A percentile compares a stretch with the other conserved stretches of the same genome.
Conservation (phyloP, 2,329 filamentous ascomycete species). For the Aureobasidium leucospermi region DNA sequence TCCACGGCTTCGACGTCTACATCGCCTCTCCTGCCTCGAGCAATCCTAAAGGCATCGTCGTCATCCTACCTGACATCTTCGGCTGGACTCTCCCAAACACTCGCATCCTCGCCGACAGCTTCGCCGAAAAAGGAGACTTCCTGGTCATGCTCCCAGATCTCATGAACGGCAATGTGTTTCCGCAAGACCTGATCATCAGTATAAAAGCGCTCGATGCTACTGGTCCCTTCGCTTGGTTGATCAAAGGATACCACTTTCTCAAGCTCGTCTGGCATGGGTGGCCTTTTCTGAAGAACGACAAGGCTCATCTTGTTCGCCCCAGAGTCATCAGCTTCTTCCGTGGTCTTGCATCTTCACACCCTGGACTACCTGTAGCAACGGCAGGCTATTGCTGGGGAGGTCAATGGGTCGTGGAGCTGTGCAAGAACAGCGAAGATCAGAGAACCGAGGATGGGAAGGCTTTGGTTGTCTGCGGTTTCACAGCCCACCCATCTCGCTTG, state of each 20-base stretch:
- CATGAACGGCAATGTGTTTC: conserved; percentile 26
- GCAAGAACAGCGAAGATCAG: conserved; percentile 19
- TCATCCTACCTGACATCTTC: conserved; percentile 34
- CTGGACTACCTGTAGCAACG: conserved; percentile 25
- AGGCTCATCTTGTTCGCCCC: conserved; percentile 23
- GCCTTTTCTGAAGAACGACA: conserved; percentile 23
- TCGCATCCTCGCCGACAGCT: conserved; percentile 31
- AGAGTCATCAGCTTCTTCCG: conserved; percentile 24
- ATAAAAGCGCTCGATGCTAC: conserved; percentile 24
- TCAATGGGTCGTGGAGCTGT: conserved; percentile 28
- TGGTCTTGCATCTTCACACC: conserved; percentile 22
- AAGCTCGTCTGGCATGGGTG: conserved; percentile 20
- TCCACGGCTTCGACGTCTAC: conserved; percentile 32
- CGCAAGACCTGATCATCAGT: conserved; percentile 23
- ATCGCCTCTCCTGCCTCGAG: conserved; percentile 28
- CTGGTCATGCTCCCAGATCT: conserved; percentile 31
- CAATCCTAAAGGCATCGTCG: conserved; percentile 28
- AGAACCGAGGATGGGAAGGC: not conserved
- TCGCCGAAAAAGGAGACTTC: conserved; percentile 26
- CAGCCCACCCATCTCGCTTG: conserved; percentile 28
- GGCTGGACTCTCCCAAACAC: conserved; percentile 31
- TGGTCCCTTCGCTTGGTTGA: conserved; percentile 26
- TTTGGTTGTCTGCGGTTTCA: conserved; percentile 14
- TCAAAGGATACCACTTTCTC: conserved; percentile 25
- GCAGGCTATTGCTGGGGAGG: conserved; percentile 33